Evolutionary conservation across 2,329 filamentous ascomycete genomes (phyloP).

Genomic region (Trichocomaceae sp.): DNA sequence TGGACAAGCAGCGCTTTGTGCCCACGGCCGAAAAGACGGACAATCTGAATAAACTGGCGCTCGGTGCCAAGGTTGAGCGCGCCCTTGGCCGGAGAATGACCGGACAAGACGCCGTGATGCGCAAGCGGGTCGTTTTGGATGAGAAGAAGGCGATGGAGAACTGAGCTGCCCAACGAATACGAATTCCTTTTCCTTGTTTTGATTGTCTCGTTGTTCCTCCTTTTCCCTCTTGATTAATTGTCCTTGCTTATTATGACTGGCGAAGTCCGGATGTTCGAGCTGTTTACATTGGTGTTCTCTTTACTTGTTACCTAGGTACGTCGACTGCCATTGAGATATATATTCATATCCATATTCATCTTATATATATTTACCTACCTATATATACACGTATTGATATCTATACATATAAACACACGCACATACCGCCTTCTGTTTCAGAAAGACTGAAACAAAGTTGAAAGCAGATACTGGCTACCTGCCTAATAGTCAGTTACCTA

Average conservation of each 20-base stretch:
- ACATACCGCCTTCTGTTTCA: not conserved
- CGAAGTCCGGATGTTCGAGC: not conserved
- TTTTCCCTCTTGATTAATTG: slow-evolving; percentile 14
- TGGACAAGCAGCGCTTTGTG: slow-evolving; percentile 72
- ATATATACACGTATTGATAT: too few relatives aligned
- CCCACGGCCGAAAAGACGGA: slow-evolving; percentile 74
- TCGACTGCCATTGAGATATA: not conserved
- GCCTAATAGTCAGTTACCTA: too few relatives aligned
- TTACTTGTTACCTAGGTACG: not conserved
- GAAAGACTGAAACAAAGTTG: too few relatives aligned
- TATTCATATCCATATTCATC: too few relatives aligned
- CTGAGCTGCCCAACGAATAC: not conserved
- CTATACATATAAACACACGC: too few relatives aligned
- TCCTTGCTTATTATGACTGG: slow-evolving; percentile 4
- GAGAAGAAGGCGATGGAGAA: slow-evolving; percentile 29
- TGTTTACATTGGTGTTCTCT: not conserved
- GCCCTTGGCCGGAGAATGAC: slow-evolving; percentile 81
- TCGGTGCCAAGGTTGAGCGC: slow-evolving; percentile 84
- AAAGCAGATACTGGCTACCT: too few relatives aligned
- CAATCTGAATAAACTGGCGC: slow-evolving; percentile 75
- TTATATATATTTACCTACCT: not conserved
- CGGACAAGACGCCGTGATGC: slow-evolving; percentile 73
- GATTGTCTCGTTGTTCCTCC: not conserved
- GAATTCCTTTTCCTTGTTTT: slow-evolving; percentile 10
- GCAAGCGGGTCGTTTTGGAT: slow-evolving; percentile 48